Conservation (phyloP, 495 filamentous ascomycete genomes). For the Pseudevernia furfuracea region DNA sequence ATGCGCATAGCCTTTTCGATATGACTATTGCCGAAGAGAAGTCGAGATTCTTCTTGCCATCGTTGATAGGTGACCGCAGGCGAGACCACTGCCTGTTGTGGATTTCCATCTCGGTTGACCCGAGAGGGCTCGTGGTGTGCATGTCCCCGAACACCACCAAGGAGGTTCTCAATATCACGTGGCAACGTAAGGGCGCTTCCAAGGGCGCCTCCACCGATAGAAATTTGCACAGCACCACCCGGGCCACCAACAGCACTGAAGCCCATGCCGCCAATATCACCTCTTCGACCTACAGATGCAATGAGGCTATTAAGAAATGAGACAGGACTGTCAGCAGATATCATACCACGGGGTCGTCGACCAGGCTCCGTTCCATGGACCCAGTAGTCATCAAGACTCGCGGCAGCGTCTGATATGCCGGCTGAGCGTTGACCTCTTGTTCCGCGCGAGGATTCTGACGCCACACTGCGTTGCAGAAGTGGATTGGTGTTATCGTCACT, state of each 20-base stretch:
- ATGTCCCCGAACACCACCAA: slow-evolving; percentile 42
- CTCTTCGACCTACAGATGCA: slow-evolving; percentile 46
- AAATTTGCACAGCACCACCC: slow-evolving; percentile 47
- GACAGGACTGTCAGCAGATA: slow-evolving; percentile 52
- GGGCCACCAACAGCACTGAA: slow-evolving; percentile 14
- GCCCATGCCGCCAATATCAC: slow-evolving; percentile 43
- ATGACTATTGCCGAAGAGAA: slow-evolving; percentile 60
- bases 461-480: slow-evolving; percentile 46
- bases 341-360: slow-evolving; percentile 36
- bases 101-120: slow-evolving; percentile 49
- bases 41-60: slow-evolving; percentile 86
- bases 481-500: slow-evolving; percentile 79
- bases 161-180: slow-evolving; percentile 51
- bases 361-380: slow-evolving; percentile 47
- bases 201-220: slow-evolving; percentile 23
- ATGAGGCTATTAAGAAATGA: slow-evolving; percentile 56
- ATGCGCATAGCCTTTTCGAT: slow-evolving; percentile 66
- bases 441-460: slow-evolving; percentile 23
- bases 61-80: slow-evolving; percentile 60
- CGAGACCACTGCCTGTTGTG: slow-evolving; percentile 62
- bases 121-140: slow-evolving; percentile 37
- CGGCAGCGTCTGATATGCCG: slow-evolving; percentile 17
- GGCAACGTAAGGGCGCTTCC: slow-evolving; percentile 31
- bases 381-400: slow-evolving; percentile 49
- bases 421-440: slow-evolving; percentile 13